These are phyloP conservation scores for Saccharomyces hybrid DNA, from an alignment of 1,139 yeast genomes.

Conservation along the genomic window DNA sequence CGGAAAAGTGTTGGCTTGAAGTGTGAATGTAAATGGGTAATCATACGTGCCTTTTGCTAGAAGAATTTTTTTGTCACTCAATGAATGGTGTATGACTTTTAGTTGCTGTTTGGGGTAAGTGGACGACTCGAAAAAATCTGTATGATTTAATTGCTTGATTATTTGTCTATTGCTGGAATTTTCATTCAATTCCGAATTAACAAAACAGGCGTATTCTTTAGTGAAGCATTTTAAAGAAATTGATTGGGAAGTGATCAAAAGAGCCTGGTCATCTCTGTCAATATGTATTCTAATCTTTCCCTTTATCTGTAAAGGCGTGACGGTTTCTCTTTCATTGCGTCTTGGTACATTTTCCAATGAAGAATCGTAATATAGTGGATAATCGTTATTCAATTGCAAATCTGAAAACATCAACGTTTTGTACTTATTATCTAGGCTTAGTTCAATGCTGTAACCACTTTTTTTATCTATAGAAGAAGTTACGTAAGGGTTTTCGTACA, in stretches of 20 bases:
- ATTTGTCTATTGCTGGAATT: conserved; percentile 2
- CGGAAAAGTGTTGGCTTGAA: conserved; percentile 17
- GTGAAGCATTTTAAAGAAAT: conserved; percentile 13
- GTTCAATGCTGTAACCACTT: not conserved
- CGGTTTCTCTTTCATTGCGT: conserved; percentile 1
- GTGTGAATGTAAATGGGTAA: conserved; percentile 16
- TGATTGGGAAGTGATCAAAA: conserved; percentile 6
- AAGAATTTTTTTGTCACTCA: conserved; percentile 1
- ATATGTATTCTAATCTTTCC: conserved; percentile 10
- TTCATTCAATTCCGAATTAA: conserved; percentile 3
- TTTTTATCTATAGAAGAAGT: conserved; percentile 8
- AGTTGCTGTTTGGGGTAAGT: not conserved
- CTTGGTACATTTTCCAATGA: not conserved
- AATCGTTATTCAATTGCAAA: not conserved
- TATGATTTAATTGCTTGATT: conserved; percentile 6
- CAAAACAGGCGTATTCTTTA: conserved; percentile 11
- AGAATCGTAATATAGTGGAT: not conserved
- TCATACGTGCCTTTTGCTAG: conserved; percentile 17
- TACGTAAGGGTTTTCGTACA: conserved; percentile 12
- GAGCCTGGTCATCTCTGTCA: conserved; percentile 6
- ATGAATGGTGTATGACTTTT: not conserved
- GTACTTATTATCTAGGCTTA: conserved; percentile 4
- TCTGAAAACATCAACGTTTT: not conserved
- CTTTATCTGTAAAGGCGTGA: conserved; percentile 6
- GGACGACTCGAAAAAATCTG: conserved; percentile 3